Evolutionary conservation across 2,329 filamentous ascomycete genomes (phyloP), one percentile per base, ranked within the genome.

Genomic region (Penicillium sp.): DNA sequence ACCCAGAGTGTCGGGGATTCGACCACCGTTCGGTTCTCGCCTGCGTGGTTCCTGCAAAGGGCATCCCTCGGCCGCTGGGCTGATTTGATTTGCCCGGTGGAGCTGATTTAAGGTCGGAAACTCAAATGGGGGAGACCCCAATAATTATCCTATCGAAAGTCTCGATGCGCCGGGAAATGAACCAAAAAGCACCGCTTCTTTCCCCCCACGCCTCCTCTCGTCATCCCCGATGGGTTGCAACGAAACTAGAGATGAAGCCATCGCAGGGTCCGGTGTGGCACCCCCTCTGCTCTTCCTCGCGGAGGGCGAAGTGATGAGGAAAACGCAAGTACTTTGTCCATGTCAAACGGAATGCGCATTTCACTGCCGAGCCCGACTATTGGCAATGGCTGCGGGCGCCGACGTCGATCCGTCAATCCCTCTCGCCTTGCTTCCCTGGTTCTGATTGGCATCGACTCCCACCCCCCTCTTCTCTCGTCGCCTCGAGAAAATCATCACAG

Each of bases 381-480:
- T 64, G 62, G 53, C 55, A 62, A 60, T 61, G 57, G 57, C 55
- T 54, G 56, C 56, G 55, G 57, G 54, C 53, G 42, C 58, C 59
- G 52, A 54, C 57, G 62, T 64, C 62, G 62, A 65, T 63, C 62
- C 54, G 53, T 54, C 53, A 50, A 50, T 56, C 50, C 48, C 45
- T 50, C 39, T 50, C 45, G 51, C 60, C 57, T 63, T 63, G 51
- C 58, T 48, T 59, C 51, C 29, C 43, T 32, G 39, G 11, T 27
- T 27, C 43, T 58, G 56, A 61, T 64, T 61, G 52, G 57, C 41
- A 51, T 54, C 39, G 37, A 37, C 17, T 23, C 13, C 28, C 5
- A 11, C 20, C 35, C 41, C 31, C 39, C 21, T 27, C 16, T 31
- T 30, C 33, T 32, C 17, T 29, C 15, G 17, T 20, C 21, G 33